Evolutionary conservation across 2,329 filamentous ascomycete species (phyloP).

Genomic region (Colletotrichum sansevieriae): DNA sequence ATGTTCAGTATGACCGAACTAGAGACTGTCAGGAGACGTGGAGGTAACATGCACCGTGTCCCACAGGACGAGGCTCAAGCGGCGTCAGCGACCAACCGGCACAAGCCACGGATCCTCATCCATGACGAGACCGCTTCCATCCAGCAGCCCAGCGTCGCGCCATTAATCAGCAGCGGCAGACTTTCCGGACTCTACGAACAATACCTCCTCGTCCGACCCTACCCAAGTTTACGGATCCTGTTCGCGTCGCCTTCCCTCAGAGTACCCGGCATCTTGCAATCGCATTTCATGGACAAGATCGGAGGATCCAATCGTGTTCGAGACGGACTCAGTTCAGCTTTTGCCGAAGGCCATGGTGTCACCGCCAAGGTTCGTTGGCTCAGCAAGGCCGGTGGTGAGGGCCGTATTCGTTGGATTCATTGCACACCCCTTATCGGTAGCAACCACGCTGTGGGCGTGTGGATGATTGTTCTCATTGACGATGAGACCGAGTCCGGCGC

Average conservation of each 20-base stretch:
- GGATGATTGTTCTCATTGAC: slow-evolving; percentile 83
- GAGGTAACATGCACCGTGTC: slow-evolving; percentile 72
- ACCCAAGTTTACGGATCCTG: slow-evolving; percentile 74
- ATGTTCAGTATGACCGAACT: slow-evolving; percentile 79
- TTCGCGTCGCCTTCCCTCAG: slow-evolving; percentile 78
- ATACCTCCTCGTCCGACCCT: slow-evolving; percentile 75
- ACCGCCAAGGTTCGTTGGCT: slow-evolving; percentile 83
- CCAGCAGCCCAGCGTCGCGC: slow-evolving; percentile 32
- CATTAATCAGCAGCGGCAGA: slow-evolving; percentile 46
- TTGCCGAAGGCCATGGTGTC: slow-evolving; percentile 77
- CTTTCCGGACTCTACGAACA: slow-evolving; percentile 63
- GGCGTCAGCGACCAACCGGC: slow-evolving; percentile 49
- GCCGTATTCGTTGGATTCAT: slow-evolving; percentile 80
- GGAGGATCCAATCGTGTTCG: slow-evolving; percentile 63
- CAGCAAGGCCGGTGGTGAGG: slow-evolving; percentile 63
- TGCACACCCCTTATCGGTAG: slow-evolving; percentile 79
- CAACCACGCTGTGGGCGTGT: slow-evolving; percentile 78
- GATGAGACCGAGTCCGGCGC: slow-evolving; percentile 59
- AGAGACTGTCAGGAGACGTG: slow-evolving; percentile 71
- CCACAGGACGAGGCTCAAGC: slow-evolving; percentile 59
- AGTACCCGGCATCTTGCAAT: slow-evolving; percentile 76
- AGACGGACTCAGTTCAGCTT: slow-evolving; percentile 66
- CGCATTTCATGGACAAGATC: slow-evolving; percentile 66
- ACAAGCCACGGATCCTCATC: slow-evolving; percentile 57
- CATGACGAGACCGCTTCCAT: slow-evolving; percentile 50